Base-by-base conservation (phyloP, 139 green algal species). In the Monoraphidium neglectum region DNA sequence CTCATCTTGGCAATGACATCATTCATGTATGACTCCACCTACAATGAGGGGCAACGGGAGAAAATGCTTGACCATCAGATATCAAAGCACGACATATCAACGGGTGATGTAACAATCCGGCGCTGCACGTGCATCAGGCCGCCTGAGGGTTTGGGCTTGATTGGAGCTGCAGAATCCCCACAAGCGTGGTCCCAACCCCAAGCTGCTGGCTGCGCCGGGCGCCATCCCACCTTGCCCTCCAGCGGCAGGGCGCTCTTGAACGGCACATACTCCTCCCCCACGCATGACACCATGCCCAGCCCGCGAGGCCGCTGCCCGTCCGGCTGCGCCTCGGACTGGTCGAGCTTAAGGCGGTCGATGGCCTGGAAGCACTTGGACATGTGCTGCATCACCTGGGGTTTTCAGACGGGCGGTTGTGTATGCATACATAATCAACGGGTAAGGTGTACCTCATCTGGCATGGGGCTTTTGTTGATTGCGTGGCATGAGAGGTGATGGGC, bases 351-450 rank as follows among this genome's bases (percentile, higher is more conserved):
- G 78, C 87, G 91, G 40, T 94, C 93, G 54, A 97, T 96, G 56
- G 92, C 93, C 84, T 95, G 90, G 88, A 97, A 97, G 85, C 88
- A 94, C 85, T 97, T 97, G 77, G 86, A 92, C 88, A 95, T 93
- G 83, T 97, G 93, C 61, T 84, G 84, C 90, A 94, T 92, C 36
- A 96, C 88, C 72, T 90, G 85, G 21, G 73, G 70, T 73, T 43
- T 28, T 24, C 51, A 86, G 28, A 82, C 60, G 38, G 81, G 15
- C 26, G n/a, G 26, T 68, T 35, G n/a, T 23, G 16, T 15, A 68
- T 68, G n/a, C n/a, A n/a, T n/a, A n/a, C n/a, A n/a, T n/a, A n/a
- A n/a, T n/a, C 18, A 60, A 21, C 18, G 51, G 18, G 21, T 60
- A 60, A n/a, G 18, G 18, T n/a, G 51, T 60, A 21, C 51, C 18